phyloP scores from a whole-genome alignment of 257 asterid genomes.

The Solanum corneliomulleri region DNA sequence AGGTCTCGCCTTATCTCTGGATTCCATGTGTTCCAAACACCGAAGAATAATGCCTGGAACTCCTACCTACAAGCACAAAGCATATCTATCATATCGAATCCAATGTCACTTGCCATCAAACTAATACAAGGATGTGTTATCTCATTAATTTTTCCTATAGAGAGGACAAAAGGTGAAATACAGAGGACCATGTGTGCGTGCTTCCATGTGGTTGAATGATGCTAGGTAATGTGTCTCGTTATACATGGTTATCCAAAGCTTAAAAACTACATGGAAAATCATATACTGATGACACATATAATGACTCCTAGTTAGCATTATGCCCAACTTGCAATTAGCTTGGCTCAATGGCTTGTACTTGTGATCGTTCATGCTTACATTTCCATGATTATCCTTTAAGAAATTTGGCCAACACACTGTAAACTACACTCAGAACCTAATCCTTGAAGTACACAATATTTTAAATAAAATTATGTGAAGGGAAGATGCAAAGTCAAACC shows the following conservation, averaged over 20 bases:
- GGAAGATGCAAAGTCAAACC: constrained; percentile 30
- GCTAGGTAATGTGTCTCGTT: background rate
- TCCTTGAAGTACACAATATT: background rate
- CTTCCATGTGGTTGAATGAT: background rate
- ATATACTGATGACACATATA: background rate
- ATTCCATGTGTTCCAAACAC: constrained; percentile 74
- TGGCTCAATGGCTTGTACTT: background rate
- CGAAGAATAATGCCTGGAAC: constrained; percentile 60
- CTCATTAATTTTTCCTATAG: background rate
- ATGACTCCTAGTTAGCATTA: background rate
- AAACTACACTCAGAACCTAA: background rate
- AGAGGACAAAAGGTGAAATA: background rate
- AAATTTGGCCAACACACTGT: background rate
- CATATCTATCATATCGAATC: constrained; percentile 1
- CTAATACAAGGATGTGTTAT: background rate
- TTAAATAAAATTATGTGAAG: background rate
- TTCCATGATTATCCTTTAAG: background rate
- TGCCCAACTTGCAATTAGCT: background rate
- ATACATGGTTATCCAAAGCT: background rate
- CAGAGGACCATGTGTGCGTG: background rate
- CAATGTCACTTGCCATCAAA: background rate
- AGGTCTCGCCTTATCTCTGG: constrained; percentile 61
- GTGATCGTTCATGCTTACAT: background rate
- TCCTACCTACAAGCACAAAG: constrained; percentile 38
- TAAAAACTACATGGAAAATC: background rate